Evolutionary conservation across 257 asterid genomes (phyloP).

Genomic region (Plectranthus barbatus): DNA sequence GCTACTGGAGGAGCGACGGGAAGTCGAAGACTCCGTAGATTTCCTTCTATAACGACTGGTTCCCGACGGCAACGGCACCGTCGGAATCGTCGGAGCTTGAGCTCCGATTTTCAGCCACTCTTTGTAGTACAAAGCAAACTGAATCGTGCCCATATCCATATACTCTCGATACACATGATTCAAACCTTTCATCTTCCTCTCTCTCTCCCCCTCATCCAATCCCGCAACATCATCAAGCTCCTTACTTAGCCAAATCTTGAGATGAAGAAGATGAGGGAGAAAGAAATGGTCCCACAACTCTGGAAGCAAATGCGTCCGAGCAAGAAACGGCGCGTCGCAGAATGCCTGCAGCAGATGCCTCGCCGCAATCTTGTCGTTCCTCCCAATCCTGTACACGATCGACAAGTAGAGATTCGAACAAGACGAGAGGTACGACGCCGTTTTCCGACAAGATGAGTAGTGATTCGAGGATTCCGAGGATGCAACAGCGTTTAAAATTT

Average conservation of each 20-base stretch:
- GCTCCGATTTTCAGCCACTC: conserved; percentile 77
- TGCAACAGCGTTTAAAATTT: conserved; percentile 27
- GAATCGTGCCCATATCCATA: conserved; percentile 58
- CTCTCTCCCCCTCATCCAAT: conserved; percentile 25
- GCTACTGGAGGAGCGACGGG: conserved; percentile 29
- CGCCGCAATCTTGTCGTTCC: conserved; percentile 50
- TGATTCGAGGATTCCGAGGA: neutral
- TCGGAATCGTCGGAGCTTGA: conserved; percentile 56
- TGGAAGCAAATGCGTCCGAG: conserved; percentile 64
- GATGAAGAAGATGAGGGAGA: conserved; percentile 81
- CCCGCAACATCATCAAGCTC: conserved; percentile 39
- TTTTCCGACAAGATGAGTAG: conserved; percentile 18
- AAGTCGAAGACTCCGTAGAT: conserved; percentile 39
- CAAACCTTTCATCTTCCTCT: conserved; percentile 34
- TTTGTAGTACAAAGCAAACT: conserved; percentile 57
- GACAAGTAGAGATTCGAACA: conserved; percentile 64
- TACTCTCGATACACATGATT: conserved; percentile 37
- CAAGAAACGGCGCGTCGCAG: conserved; percentile 48
- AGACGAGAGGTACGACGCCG: conserved; percentile 42
- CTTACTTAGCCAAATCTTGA: conserved; percentile 63
- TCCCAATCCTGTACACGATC: conserved; percentile 47
- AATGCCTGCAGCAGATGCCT: conserved; percentile 55
- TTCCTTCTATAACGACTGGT: conserved; percentile 41
- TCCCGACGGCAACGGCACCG: conserved; percentile 54
- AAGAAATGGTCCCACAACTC: conserved; percentile 78